phyloP scores from a whole-genome alignment of 148 eudicot species.

The Oxyria digyna region DNA sequence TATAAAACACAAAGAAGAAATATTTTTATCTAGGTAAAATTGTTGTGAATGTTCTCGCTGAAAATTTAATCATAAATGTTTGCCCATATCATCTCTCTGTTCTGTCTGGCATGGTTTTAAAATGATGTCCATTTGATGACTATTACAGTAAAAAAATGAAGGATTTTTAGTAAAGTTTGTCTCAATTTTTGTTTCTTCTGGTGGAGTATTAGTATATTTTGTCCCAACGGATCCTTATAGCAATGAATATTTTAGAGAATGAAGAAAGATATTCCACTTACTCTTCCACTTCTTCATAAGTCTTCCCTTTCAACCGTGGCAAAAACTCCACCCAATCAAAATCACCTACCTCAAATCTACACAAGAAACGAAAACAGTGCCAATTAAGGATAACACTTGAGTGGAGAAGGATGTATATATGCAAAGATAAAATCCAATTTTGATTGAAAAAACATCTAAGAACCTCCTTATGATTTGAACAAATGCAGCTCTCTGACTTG shows the following conservation, averaged over 20 bases:
- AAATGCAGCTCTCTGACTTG: slow-evolving; percentile 81
- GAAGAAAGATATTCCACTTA: slow-evolving; percentile 23
- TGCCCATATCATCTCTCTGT: too few relatives aligned
- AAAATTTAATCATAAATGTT: too few relatives aligned
- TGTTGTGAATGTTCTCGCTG: too few relatives aligned
- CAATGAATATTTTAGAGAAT: background rate
- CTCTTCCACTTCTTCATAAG: slow-evolving; percentile 64
- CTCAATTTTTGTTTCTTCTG: too few relatives aligned
- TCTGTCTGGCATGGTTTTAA: too few relatives aligned
- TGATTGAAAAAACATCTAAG: background rate
- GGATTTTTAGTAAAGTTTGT: too few relatives aligned
- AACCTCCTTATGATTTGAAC: slow-evolving; percentile 94
- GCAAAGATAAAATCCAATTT: background rate
- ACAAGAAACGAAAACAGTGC: background rate
- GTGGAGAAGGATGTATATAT: background rate
- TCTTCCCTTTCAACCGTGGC: slow-evolving; percentile 87
- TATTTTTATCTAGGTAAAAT: too few relatives aligned
- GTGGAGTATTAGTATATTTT: too few relatives aligned
- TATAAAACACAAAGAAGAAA: too few relatives aligned
- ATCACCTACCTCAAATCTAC: slow-evolving; percentile 78
- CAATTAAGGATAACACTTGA: background rate
- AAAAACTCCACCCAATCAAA: slow-evolving; percentile 83
- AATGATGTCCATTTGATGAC: too few relatives aligned
- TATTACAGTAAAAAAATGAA: too few relatives aligned
- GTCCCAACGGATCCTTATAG: too few relatives aligned